Evolutionary conservation across 192 early-diverging fungal genomes (phyloP), one percentile per base, ranked within the genome.

Genomic region (Coemansia sp.): DNA sequence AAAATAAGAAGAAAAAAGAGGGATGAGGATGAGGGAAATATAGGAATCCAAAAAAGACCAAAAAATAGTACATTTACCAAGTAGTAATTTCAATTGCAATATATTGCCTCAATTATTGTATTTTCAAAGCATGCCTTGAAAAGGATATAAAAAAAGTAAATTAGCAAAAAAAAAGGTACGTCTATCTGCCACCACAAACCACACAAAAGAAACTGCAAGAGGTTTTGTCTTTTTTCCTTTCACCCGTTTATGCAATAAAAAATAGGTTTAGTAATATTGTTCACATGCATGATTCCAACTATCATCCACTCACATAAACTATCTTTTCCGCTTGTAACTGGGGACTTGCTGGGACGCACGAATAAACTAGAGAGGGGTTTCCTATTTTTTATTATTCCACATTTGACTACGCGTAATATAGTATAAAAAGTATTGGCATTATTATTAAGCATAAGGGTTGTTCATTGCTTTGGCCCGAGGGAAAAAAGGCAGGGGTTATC

Each of bases 71-170:
- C 12, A 21, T 54, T 54, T 18, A 22, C 5, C 57, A 59, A 18
- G 37, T 59, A 59, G 57, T 59, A 59, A 39, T 39, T 40, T 41
- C 39, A 59, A 59, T 59, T 8, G 39, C 39, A 54, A 59, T 59
- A 59, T 59, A 41, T 59, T 59, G 57, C 57, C 39, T 59, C 57
- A 59, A 59, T 59, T 59, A 59, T 59, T 59, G 57, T 59, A 8
- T 41, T 36, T 54, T 54, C 26, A 26, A 22, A 18, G 4, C 26
- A 26, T 12, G 51, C 26, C 26, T 26, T 26, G 26, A 26, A 26
- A 26, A 26, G 26, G 26, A 26, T 2, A 26, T 26, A 54, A 26
- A 54, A 22, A 54, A 21, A 54, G 57, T 59, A 59, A 59, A 59
- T 59, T 59, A 22, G 57, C 36, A 59, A 59, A 26, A 26, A 26